Evolutionary conservation across 805 yeast genomes (phyloP), one percentile per base, ranked within the genome.

Genomic region (Ogataea methanolica): DNA sequence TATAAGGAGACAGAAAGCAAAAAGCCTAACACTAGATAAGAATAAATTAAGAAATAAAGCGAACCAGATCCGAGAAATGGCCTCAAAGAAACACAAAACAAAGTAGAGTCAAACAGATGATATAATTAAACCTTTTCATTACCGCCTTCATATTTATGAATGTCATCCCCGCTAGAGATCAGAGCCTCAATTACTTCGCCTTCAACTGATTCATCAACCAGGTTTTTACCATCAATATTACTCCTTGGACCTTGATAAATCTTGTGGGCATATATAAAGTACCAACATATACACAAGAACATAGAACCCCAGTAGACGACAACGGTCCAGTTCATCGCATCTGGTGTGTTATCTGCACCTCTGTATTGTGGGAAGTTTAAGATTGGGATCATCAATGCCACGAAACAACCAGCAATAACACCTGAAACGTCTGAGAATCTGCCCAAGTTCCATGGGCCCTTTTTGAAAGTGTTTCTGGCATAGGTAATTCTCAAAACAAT

Each of bases 381-480:
- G 48, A 80, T 71, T 42, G 85, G 84, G 39, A 76, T 69, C 85
- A 79, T 79, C 36, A 78, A 64, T 3, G 65, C 44, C 9, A 79
- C 82, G 58, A 78, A 79, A 2, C 75, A 68, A 40, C 68, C 68
- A 2, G 80, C 72, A 8, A 75, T 49, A 43, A 61, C 51, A 17
- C 83, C 83, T 37, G 72, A 64, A 6, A 78, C 74, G 9, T 66
- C 55, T 9, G 83, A 74, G 54, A 63, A 72, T 41, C 54, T 60
- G 16, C 88, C 88, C 47, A 83, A 67, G 60, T 74, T 67, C 82
- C 85, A 82, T 4, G 88, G 88, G 3, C 88, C 88, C 7, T 75
- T 76, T 51, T 67, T 66, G 69, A 82, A 83, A 0, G 71, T 66
- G 33, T 73, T 67, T 45, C 76, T 64, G 3, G 81, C 73, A 55